A percentile compares a stretch with the other conserved stretches of the same genome.
Evolutionary conservation across 345 rosid species (phyloP).

Genomic region (Chamaenerion angustifolium): DNA sequence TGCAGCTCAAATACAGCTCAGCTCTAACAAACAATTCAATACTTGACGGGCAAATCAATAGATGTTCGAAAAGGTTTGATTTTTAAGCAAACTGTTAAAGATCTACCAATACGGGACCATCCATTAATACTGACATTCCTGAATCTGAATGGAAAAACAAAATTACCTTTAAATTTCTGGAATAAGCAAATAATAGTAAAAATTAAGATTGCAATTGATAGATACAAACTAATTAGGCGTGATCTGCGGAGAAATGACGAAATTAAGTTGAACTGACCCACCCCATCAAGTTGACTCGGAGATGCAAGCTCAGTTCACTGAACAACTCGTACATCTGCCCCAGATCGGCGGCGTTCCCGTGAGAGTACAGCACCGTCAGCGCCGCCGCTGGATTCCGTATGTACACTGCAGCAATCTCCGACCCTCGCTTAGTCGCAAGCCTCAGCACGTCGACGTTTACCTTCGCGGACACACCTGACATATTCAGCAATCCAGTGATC

Average conservation of each 20-base stretch:
- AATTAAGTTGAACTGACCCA: slow-evolving; percentile 11
- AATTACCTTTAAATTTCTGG: no score
- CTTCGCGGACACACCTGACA: slow-evolving; percentile 40
- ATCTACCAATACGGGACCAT: no score
- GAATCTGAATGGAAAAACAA: no score
- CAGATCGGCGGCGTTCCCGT: slow-evolving; percentile 96
- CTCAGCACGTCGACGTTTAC: slow-evolving; percentile 56
- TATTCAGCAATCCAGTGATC: slow-evolving; percentile 35
- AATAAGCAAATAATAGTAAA: no score
- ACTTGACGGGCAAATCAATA: no score
- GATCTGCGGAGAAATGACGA: no score
- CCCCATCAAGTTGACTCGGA: slow-evolving; percentile 87
- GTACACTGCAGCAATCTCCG: slow-evolving; percentile 65
- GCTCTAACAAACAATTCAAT: no score
- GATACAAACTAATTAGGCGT: no score
- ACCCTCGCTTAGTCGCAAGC: slow-evolving; percentile 69
- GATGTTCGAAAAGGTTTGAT: no score
- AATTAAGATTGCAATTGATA: no score
- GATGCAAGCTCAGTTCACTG: slow-evolving; percentile 57
- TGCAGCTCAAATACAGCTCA: not conserved
- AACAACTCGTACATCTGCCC: slow-evolving; percentile 83
- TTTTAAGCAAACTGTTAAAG: no score
- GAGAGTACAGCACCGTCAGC: slow-evolving; percentile 68
- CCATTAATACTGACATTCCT: no score
- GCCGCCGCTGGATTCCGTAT: slow-evolving; percentile 66